A percentile compares a stretch with the other conserved stretches of the same genome.
These are phyloP conservation scores for Penicillium sp. DNA, from an alignment of 2,329 filamentous ascomycete species.

Conservation along the genomic window DNA sequence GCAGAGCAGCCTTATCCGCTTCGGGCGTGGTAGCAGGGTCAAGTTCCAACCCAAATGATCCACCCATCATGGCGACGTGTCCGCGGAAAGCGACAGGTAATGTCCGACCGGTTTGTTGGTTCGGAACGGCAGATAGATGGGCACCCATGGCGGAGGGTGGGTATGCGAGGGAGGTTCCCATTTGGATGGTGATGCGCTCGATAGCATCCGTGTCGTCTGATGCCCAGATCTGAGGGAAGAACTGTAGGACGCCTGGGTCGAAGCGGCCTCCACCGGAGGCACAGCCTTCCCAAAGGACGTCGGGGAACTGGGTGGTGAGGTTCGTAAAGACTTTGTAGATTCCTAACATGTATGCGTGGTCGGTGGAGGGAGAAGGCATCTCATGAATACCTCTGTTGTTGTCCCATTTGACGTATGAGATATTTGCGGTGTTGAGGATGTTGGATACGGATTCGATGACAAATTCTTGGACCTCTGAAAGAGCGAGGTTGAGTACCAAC, in stretches of 20 bases:
- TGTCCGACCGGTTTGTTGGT: slow-evolving; percentile 56
- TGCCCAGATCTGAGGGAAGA: slow-evolving; percentile 67
- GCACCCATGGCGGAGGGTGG: slow-evolving; percentile 65
- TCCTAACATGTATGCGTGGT: slow-evolving; percentile 64
- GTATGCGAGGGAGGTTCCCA: slow-evolving; percentile 64
- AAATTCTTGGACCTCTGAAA: slow-evolving; percentile 63
- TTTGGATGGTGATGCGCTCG: slow-evolving; percentile 62
- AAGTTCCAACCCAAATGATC: slow-evolving; percentile 65
- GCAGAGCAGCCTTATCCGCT: slow-evolving; percentile 56
- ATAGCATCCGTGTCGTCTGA: slow-evolving; percentile 65
- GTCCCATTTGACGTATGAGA: slow-evolving; percentile 68
- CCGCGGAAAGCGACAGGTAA: slow-evolving; percentile 61
- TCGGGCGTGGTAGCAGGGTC: slow-evolving; percentile 54
- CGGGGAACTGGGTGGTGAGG: slow-evolving; percentile 59
- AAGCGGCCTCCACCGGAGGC: slow-evolving; percentile 66
- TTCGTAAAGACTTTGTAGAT: slow-evolving; percentile 63
- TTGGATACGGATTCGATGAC: slow-evolving; percentile 58
- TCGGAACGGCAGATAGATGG: slow-evolving; percentile 64
- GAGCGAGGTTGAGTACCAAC: slow-evolving; percentile 61
- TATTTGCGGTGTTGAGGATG: slow-evolving; percentile 55
- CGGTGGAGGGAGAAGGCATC: slow-evolving; percentile 52
- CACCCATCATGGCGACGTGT: slow-evolving; percentile 69
- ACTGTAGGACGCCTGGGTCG: slow-evolving; percentile 63
- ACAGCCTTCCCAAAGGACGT: slow-evolving; percentile 67
- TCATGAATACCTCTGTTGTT: slow-evolving; percentile 67